These are phyloP conservation scores for Inonotus obliquus DNA, from an alignment of 1,284 basidiomycete species.

Conservation along the genomic window DNA sequence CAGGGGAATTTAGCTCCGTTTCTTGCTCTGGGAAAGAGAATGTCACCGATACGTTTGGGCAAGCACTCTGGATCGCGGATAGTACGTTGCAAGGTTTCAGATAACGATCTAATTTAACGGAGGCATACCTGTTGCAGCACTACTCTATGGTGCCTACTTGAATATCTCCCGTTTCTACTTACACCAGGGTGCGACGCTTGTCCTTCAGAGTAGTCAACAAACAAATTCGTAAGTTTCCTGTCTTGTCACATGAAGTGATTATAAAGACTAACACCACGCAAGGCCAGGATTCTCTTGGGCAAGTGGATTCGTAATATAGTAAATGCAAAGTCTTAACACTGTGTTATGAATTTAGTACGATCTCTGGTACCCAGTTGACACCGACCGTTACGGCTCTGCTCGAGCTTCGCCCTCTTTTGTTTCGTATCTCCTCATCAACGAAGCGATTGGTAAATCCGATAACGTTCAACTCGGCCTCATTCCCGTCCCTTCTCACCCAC, in stretches of 20 bases:
- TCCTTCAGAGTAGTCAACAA: conserved; percentile 32
- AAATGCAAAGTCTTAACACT: background rate
- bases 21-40: conserved; percentile 36
- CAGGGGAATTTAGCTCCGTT: conserved; percentile 31
- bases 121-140: conserved; percentile 22
- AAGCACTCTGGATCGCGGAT: conserved; percentile 33
- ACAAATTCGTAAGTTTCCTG: conserved; percentile 26
- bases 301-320: background rate
- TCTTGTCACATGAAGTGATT: background rate
- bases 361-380: conserved; percentile 32
- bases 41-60: conserved; percentile 34
- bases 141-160: conserved; percentile 31
- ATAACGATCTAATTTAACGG: background rate
- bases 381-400: conserved; percentile 30
- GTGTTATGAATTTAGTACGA: conserved; percentile 28
- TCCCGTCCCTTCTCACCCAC: conserved; percentile 21
- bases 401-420: conserved; percentile 33
- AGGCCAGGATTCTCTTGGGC: conserved; percentile 34
- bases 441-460: conserved; percentile 30
- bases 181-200: conserved; percentile 34
- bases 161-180: conserved; percentile 34
- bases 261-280: background rate
- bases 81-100: conserved; percentile 22
- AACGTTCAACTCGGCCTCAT: conserved; percentile 27
- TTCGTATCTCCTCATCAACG: conserved; percentile 32